Percentiles rank a stretch among this genome's conserved stretches.
These are phyloP conservation scores for Periconia sp. DNA, from an alignment of 2,329 filamentous ascomycete genomes.

Conservation along the genomic window DNA sequence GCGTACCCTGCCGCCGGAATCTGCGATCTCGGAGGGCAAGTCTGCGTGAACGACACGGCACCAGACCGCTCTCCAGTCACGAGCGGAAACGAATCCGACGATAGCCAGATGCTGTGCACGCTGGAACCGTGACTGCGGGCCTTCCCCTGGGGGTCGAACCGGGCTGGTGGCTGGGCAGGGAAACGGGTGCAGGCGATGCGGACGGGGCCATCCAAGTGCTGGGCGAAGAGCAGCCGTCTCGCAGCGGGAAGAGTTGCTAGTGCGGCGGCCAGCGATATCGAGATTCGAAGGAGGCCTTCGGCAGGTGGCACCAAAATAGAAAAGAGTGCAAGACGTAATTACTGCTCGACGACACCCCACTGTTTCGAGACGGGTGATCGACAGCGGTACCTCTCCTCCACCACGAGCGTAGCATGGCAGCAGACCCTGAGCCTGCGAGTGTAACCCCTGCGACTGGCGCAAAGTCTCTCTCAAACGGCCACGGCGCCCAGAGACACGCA, in stretches of 20 bases:
- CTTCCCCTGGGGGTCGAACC: conserved; percentile 32
- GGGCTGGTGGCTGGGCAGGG: conserved; percentile 37
- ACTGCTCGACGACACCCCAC: conserved; percentile 4
- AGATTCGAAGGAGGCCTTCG: conserved; percentile 30
- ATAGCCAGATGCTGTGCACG: conserved; percentile 30
- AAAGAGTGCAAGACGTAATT: conserved; percentile 1
- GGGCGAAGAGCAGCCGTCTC: conserved; percentile 29
- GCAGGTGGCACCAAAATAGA: conserved; percentile 32
- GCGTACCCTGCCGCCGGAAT: conserved; percentile 8
- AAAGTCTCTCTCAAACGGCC: conserved; percentile 29
- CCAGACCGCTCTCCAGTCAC: conserved; percentile 10
- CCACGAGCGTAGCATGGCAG: conserved; percentile 16
- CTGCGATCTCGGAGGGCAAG: conserved; percentile 25
- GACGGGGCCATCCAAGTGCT: conserved; percentile 29
- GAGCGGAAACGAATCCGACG: conserved; percentile 32
- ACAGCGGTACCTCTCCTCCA: conserved; percentile 23
- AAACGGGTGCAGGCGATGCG: conserved; percentile 25
- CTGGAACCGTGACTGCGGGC: conserved; percentile 35
- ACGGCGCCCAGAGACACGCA: conserved; percentile 14
- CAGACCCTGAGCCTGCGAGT: conserved; percentile 12
- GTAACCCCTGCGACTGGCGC: conserved; percentile 21
- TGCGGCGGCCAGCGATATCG: conserved; percentile 31
- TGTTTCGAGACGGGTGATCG: conserved; percentile 29
- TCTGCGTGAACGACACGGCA: conserved; percentile 23
- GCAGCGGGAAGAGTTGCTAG: conserved; percentile 25